Conservation (phyloP, 2,329 filamentous ascomycete species). For the Microdochium nivale region DNA sequence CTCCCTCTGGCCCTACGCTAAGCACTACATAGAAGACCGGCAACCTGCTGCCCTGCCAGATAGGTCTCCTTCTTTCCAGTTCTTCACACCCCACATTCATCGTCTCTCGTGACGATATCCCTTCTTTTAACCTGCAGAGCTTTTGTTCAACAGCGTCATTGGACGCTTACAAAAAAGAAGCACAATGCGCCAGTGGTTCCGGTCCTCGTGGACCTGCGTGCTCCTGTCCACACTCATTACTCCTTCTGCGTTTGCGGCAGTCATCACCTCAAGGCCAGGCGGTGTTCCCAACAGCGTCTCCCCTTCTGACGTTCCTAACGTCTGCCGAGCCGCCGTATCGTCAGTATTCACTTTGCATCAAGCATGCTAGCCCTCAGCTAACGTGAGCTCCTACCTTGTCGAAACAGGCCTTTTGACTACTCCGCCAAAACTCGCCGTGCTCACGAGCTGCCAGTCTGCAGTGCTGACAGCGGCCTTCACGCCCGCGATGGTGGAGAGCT, state of each 20-base stretch:
- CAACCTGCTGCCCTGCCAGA: too few relatives aligned
- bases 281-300: neutral
- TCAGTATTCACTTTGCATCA: neutral
- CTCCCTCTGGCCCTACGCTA: too few relatives aligned
- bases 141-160: neutral
- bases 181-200: neutral
- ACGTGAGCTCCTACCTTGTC: neutral
- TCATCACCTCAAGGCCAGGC: neutral
- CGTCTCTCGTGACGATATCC: too few relatives aligned
- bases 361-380: neutral
- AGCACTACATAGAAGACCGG: too few relatives aligned
- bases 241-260: neutral
- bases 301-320: neutral
- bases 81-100: too few relatives aligned
- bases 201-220: neutral
- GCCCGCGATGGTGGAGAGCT: neutral
- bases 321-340: neutral
- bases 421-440: neutral
- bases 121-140: too few relatives aligned
- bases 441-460: neutral
- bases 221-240: neutral
- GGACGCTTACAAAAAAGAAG: neutral
- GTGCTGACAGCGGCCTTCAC: neutral
- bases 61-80: too few relatives aligned
- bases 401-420: neutral